Evolutionary conservation across 2,329 filamentous ascomycete genomes (phyloP), one percentile per base, ranked within the genome.

Genomic region (Passalora sequoiae): DNA sequence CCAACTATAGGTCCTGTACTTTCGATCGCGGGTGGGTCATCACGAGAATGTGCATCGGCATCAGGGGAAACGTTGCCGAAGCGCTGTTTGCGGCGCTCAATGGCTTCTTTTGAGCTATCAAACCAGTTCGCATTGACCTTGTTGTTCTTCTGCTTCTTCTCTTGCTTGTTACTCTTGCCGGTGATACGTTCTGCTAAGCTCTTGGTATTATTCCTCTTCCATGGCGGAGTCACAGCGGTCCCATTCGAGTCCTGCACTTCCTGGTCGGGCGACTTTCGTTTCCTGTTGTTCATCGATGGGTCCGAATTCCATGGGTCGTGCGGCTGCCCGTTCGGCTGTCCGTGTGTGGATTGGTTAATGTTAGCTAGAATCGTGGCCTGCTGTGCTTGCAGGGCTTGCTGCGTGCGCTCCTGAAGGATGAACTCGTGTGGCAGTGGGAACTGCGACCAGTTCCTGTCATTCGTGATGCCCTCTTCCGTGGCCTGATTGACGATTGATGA

Each of bases 1-100:
- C 92, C 92, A 47, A 96, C 78, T 24, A 97, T 83, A 7, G 92
- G 92, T 49, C 78, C 78, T 53, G 70, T 66, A 46, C 67, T 62
- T 45, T 66, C 62, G 54, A 67, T 64, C 29, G 68, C 66, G 39
- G 65, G 60, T 32, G 74, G 70, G 47, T 73, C 72, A 55, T 70
- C 69, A 57, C 61, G 67, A 43, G 43, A 73, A 36, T 51, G 10
- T 38, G 45, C 51, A 66, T 54, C 79, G 70, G 57, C 77, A 51
- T 70, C 77, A 56, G 68, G 66, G 46, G 66, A 62, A 41, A 69
- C 68, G 33, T 66, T 61, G 43, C 73, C 70, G 68, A 94, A 94
- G 57, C 92, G 87, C 60, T 86, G 86, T 66, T 84, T 86, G 56
- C 92, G 85, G 71, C 89, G 89, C 68, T 96, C 89, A 70, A 87